phyloP scores from a whole-genome alignment of 2,329 filamentous ascomycete genomes.

The Keithomyces neogunnii region DNA sequence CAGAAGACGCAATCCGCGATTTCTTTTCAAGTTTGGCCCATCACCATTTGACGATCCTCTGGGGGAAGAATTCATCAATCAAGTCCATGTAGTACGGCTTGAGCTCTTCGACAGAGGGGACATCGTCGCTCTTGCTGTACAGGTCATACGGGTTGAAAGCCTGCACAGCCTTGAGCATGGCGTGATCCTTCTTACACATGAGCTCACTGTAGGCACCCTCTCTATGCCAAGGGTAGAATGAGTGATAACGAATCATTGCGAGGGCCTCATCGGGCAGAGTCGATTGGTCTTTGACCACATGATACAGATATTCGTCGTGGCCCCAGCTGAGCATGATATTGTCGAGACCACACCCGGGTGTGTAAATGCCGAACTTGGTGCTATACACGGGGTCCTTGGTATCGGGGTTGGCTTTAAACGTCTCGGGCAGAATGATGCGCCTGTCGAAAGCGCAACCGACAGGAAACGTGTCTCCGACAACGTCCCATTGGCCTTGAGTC shows the following conservation, averaged over 20 bases:
- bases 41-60: conserved; percentile 30
- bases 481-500: conserved; percentile 86
- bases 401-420: conserved; percentile 73
- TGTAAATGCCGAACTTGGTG: conserved; percentile 73
- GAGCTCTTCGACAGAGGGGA: conserved; percentile 66
- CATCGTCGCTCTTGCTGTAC: conserved; percentile 83
- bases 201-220: conserved; percentile 72
- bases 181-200: conserved; percentile 74
- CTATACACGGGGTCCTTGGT: conserved; percentile 60
- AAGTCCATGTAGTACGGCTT: conserved; percentile 47
- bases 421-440: conserved; percentile 72
- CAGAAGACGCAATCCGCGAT: neutral
- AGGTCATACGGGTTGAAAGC: conserved; percentile 89
- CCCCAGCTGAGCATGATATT: conserved; percentile 89
- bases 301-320: conserved; percentile 82
- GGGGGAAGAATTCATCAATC: conserved; percentile 34
- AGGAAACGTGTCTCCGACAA: conserved; percentile 80
- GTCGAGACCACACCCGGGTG: conserved; percentile 69
- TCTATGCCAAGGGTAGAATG: conserved; percentile 86
- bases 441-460: conserved; percentile 69
- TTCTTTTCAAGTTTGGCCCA: neutral
- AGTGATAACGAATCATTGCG: conserved; percentile 90
- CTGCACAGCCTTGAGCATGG: conserved; percentile 71
- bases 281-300: conserved; percentile 75
- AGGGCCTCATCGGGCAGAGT: conserved; percentile 72